These are phyloP conservation scores for Dothideomycetidae sp. DNA, from an alignment of 2,329 filamentous ascomycete genomes.

Conservation along the genomic window DNA sequence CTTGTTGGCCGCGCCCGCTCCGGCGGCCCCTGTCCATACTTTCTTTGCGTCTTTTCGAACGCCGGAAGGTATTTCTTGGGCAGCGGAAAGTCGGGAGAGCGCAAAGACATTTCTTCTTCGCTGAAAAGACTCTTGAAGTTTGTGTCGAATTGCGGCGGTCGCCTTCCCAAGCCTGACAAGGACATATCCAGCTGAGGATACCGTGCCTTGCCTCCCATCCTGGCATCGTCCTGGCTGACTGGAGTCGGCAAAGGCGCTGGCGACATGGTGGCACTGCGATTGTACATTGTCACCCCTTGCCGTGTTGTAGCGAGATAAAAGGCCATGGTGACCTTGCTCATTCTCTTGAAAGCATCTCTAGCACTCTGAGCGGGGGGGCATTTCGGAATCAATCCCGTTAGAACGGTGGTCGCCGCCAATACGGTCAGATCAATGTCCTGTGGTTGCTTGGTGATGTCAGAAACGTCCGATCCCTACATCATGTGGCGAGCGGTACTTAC, in stretches of 20 bases:
- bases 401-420: constrained; percentile 79
- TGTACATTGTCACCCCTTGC: not conserved
- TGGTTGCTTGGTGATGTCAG: constrained; percentile 42
- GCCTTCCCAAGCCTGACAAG: constrained; percentile 10
- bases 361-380: constrained; percentile 92
- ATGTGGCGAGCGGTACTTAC: constrained; percentile 37
- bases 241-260: not conserved
- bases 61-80: constrained; percentile 1
- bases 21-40: not conserved
- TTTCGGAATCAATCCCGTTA: constrained; percentile 82
- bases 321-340: constrained; percentile 86
- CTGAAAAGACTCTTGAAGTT: constrained; percentile 39
- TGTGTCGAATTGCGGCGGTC: constrained; percentile 45
- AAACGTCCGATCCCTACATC: not conserved
- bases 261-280: not conserved
- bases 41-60: not conserved
- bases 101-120: constrained; percentile 27
- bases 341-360: constrained; percentile 84
- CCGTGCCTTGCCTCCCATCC: constrained; percentile 5
- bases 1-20: constrained; percentile 2
- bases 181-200: constrained; percentile 3
- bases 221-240: not conserved
- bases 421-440: constrained; percentile 98
- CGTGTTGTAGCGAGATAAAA: constrained; percentile 53
- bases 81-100: constrained; percentile 18